Percentiles rank a stretch among this genome's conserved stretches.
Conservation (phyloP, 2,329 filamentous ascomycete species). For the Fusarium zealandicum region DNA sequence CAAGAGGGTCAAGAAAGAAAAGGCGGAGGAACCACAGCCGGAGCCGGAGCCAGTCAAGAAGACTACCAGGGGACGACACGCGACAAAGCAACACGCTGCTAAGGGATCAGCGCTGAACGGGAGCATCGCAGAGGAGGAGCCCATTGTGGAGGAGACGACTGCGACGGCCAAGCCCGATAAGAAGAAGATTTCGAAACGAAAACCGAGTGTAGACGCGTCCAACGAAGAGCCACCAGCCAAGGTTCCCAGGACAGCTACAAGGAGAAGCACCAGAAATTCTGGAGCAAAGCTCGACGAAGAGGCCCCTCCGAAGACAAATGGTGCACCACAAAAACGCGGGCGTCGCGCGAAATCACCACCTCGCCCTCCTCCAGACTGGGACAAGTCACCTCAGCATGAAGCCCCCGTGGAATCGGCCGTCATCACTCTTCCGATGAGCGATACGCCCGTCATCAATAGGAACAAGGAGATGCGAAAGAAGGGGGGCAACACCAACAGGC, state of each 20-base stretch:
- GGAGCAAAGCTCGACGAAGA: slow-evolving; percentile 47
- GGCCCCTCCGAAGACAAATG: slow-evolving; percentile 40
- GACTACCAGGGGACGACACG: slow-evolving; percentile 43
- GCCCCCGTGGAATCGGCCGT: slow-evolving; percentile 59
- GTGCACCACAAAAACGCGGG: slow-evolving; percentile 36
- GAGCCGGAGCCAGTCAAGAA: slow-evolving; percentile 56
- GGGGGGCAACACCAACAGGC: slow-evolving; percentile 71
- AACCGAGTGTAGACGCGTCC: slow-evolving; percentile 49
- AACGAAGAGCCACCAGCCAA: slow-evolving; percentile 48
- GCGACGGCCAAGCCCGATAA: slow-evolving; percentile 30
- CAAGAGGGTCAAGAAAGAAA: slow-evolving; percentile 68
- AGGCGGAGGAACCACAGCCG: slow-evolving; percentile 48
- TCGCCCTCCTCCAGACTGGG: slow-evolving; percentile 29
- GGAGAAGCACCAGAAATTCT: slow-evolving; percentile 55
- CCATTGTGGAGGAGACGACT: slow-evolving; percentile 23
- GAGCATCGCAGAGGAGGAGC: slow-evolving; percentile 34
- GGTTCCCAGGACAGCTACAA: slow-evolving; percentile 51
- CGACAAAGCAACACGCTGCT: slow-evolving; percentile 45
- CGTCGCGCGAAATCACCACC: slow-evolving; percentile 31
- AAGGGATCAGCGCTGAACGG: slow-evolving; percentile 44
- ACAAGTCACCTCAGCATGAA: slow-evolving; percentile 40
- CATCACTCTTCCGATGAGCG: slow-evolving; percentile 86
- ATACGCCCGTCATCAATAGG: slow-evolving; percentile 89
- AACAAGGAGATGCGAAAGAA: slow-evolving; percentile 95
- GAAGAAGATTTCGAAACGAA: slow-evolving; percentile 49